phyloP scores from a whole-genome alignment of 2,329 filamentous ascomycete species.

The Mollisiaceae sp. region DNA sequence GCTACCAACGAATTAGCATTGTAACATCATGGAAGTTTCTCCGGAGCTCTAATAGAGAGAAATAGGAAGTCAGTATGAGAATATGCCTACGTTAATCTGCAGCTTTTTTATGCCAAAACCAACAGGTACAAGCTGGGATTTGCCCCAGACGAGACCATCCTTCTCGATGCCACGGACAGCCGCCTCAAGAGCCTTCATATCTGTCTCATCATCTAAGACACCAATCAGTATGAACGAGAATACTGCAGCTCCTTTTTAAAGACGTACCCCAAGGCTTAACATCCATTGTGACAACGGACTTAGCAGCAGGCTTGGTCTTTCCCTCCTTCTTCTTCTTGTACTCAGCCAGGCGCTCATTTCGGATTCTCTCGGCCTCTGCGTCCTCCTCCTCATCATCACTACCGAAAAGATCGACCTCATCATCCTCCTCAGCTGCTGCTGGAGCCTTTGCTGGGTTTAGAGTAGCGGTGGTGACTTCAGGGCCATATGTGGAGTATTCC shows the following conservation, averaged over 20 bases:
- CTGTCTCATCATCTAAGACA: constrained; percentile 81
- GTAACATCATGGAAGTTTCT: neutral
- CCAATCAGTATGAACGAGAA: constrained; percentile 30
- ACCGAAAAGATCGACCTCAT: constrained; percentile 92
- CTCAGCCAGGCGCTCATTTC: constrained; percentile 88
- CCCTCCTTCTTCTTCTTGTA: constrained; percentile 97
- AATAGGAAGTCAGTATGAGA: too few species aligned
- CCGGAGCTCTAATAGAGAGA: neutral
- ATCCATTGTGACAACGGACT: constrained; percentile 94
- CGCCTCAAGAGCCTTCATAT: constrained; percentile 82
- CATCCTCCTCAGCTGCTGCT: constrained; percentile 74
- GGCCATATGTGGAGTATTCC: constrained; percentile 88
- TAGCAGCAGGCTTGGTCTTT: constrained; percentile 90
- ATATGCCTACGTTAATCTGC: constrained; percentile 53
- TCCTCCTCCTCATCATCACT: constrained; percentile 94
- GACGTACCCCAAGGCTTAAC: constrained; percentile 99
- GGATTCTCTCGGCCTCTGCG: constrained; percentile 80
- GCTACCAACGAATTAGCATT: neutral
- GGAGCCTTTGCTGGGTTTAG: constrained; percentile 87
- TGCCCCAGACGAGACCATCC: constrained; percentile 97
- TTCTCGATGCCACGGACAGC: constrained; percentile 83
- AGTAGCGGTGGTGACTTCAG: constrained; percentile 77
- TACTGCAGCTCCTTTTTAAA: constrained; percentile 3
- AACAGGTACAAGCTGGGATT: constrained; percentile 84
- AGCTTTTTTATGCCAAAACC: constrained; percentile 99